These are phyloP conservation scores for Termitomyces sp. DNA, from an alignment of 768 basidiomycete species.

Conservation along the genomic window DNA sequence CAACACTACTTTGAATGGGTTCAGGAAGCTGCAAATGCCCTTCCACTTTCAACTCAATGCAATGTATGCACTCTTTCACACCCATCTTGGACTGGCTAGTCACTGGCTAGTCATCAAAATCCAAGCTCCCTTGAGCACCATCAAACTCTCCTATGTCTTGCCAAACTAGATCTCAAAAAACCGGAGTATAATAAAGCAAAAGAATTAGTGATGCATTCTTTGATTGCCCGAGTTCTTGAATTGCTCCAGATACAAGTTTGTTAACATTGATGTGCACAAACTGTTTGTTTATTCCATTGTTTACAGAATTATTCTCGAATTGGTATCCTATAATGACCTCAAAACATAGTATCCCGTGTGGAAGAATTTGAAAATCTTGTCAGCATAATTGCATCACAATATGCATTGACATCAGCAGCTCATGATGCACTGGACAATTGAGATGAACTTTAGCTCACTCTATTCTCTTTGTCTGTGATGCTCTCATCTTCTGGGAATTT, in stretches of 20 bases:
- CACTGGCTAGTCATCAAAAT: neutral
- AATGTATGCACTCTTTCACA: constrained; percentile 8
- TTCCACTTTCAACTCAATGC: constrained; percentile 14
- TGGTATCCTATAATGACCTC: neutral
- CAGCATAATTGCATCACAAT: neutral
- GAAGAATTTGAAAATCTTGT: constrained; percentile 1
- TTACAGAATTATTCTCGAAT: neutral
- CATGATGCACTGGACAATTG: constrained; percentile 6
- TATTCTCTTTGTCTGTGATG: constrained; percentile 9
- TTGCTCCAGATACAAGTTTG: neutral
- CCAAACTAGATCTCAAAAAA: constrained; percentile 12
- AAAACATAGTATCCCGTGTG: constrained; percentile 2
- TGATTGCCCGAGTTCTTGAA: neutral
- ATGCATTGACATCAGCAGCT: constrained; percentile 6
- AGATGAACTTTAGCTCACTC: constrained; percentile 14
- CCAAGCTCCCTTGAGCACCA: constrained; percentile 12
- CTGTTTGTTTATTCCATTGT: neutral
- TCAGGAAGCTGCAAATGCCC: constrained; percentile 13
- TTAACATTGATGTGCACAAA: no score
- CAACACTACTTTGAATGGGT: no score
- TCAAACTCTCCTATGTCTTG: constrained; percentile 2
- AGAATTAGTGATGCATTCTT: neutral
- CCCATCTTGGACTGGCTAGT: constrained; percentile 12
- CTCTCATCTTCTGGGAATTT: constrained; percentile 15
- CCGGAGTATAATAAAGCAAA: constrained; percentile 12